Base-by-base conservation (phyloP, 805 yeast genomes). In the Lipomyces sp. region DNA sequence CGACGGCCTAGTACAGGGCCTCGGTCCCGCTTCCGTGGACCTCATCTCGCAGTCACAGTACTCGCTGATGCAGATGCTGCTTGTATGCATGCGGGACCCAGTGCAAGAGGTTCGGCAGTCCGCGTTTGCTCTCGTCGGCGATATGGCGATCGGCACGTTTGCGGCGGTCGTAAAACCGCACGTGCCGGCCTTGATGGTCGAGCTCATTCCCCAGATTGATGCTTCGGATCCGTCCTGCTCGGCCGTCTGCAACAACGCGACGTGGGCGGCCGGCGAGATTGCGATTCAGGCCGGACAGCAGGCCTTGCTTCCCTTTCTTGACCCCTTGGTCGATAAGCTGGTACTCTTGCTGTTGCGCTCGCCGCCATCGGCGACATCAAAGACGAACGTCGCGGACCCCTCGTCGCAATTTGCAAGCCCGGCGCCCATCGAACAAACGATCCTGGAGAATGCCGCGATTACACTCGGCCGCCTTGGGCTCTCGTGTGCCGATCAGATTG, bases 201-300 rank as follows among this genome's bases (percentile, higher is more conserved):
- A 77, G 39, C 70, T 86, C 19, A 69, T 88, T 55, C 73, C 80
- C n/a, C 75, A 81, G 52, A 81, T 89, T 55, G 67, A 65, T 32
- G 46, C 59, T 22, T 82, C 84, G 3, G 78, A 77, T 51, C 53
- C 51, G 2, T 24, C 38, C 6, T 71, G 82, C 1, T 74, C 71
- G 53, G 80, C 91, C 0, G 88, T 85, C 2, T 82, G 83, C 61
- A 86, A 86, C 68, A 93, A 93, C 67, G 93, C 98, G 1, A 81
- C 87, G 43, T 93, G 98, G 98, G 80, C 96, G 1, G 70, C 86
- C 13, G 98, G 98, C 39, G 95, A 93, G 66, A 80, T 93, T 28
- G 75, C 87, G 2, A 72, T 89, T 62, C 77, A 86, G 49, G 63
- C 79, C 14, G 65, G 76, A 2, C 67, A 73, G 1, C 67, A 73